Conservation (phyloP, 2,329 filamentous ascomycete genomes). For the Atkinsonella texensis region DNA sequence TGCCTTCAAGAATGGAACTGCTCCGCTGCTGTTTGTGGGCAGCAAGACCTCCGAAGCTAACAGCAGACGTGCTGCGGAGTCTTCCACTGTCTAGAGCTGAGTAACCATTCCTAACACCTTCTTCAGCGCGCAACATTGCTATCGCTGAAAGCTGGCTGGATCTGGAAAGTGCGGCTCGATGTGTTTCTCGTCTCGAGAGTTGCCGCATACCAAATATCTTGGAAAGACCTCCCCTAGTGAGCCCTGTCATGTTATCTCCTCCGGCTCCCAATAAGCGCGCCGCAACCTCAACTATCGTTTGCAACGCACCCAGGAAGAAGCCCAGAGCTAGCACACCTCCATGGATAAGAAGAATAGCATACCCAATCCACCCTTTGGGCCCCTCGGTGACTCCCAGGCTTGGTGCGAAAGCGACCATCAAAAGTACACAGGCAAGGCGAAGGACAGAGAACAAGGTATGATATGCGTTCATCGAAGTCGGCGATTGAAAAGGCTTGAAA, state of each 20-base stretch:
- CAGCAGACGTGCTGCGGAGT: conserved; percentile 48
- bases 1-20: conserved; percentile 42
- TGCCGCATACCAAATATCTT: conserved; percentile 91
- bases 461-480: conserved; percentile 96
- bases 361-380: conserved; percentile 88
- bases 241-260: conserved; percentile 56
- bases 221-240: conserved; percentile 68
- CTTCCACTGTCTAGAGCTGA: conserved; percentile 36
- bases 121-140: conserved; percentile 63
- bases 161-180: conserved; percentile 52
- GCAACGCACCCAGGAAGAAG: conserved; percentile 84
- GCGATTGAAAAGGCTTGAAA: conserved; percentile 78
- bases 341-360: conserved; percentile 78
- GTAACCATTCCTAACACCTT: conserved; percentile 47
- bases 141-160: conserved; percentile 74
- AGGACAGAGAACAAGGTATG: conserved; percentile 74
- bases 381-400: conserved; percentile 67
- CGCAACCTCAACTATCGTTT: conserved; percentile 80
- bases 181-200: conserved; percentile 59
- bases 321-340: conserved; percentile 76
- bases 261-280: conserved; percentile 76
- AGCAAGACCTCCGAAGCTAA: conserved; percentile 41
- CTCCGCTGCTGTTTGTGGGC: conserved; percentile 34
- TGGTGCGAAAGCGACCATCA: conserved; percentile 77
- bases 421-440: conserved; percentile 61